Evolutionary conservation across 345 rosid species (phyloP).

Genomic region (Adansonia digitata): DNA sequence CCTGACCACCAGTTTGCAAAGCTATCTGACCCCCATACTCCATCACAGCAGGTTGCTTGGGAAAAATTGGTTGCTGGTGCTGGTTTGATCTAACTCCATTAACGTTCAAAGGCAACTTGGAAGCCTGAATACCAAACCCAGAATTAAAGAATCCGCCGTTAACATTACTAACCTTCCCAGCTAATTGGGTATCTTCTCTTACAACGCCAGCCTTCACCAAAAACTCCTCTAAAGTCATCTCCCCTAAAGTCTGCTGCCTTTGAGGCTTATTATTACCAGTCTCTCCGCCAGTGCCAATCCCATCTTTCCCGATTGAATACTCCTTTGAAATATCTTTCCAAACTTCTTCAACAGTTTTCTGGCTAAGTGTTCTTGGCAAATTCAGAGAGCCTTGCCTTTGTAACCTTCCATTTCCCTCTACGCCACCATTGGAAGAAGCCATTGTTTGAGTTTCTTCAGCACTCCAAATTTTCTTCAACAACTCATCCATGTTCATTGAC

Average conservation of each 20-base stretch:
- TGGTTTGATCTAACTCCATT: slow-evolving; percentile 51
- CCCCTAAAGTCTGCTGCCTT: slow-evolving; percentile 88
- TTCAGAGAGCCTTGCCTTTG: slow-evolving; percentile 92
- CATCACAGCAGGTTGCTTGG: slow-evolving; percentile 53
- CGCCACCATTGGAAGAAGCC: slow-evolving; percentile 26
- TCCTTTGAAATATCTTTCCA: slow-evolving; percentile 77
- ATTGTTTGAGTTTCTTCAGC: slow-evolving; percentile 65
- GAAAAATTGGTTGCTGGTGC: slow-evolving; percentile 44
- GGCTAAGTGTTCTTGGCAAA: slow-evolving; percentile 82
- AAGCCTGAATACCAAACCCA: slow-evolving; percentile 42
- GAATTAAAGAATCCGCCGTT: slow-evolving; percentile 39
- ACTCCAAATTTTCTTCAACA: slow-evolving; percentile 74
- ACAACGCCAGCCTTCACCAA: slow-evolving; percentile 80
- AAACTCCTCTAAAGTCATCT: slow-evolving; percentile 93
- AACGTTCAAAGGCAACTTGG: slow-evolving; percentile 59
- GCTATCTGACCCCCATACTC: slow-evolving; percentile 45
- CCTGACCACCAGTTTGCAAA: slow-evolving; percentile 33
- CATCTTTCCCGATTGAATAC: slow-evolving; percentile 30
- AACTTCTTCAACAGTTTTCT: slow-evolving; percentile 87
- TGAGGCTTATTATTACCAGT: slow-evolving; percentile 39
- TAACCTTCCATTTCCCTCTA: slow-evolving; percentile 38
- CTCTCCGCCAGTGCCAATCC: slow-evolving; percentile 11
- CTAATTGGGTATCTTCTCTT: slow-evolving; percentile 58
- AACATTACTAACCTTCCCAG: slow-evolving; percentile 28
- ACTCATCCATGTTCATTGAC: slow-evolving; percentile 97